A percentile compares a stretch with the other conserved stretches of the same genome.
Conservation (phyloP, 345 rosid species). For the Stellera chamaejasme region DNA sequence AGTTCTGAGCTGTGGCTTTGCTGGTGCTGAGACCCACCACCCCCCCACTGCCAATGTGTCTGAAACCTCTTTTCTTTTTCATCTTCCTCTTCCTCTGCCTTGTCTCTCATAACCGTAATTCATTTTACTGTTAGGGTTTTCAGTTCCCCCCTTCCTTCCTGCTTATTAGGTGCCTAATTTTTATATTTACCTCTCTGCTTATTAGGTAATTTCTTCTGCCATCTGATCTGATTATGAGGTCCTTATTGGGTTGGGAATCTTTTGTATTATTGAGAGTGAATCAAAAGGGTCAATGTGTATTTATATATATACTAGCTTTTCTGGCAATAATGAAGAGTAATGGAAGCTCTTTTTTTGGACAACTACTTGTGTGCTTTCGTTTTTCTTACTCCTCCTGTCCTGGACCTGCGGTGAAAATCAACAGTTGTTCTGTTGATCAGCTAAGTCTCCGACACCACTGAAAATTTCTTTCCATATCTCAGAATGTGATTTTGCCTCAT, state of each 20-base stretch:
- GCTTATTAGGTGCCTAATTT: too few relatives aligned
- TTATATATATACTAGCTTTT: slow-evolving; percentile 8
- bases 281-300: slow-evolving; percentile 11
- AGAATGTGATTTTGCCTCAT: neutral
- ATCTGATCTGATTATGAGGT: neutral
- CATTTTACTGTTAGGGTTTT: neutral
- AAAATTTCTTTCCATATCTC: slow-evolving; percentile 1
- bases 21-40: slow-evolving; percentile 22
- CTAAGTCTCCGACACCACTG: too few relatives aligned
- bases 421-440: too few relatives aligned
- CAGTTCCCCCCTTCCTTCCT: neutral
- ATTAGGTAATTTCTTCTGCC: neutral
- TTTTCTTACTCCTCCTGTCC: too few relatives aligned
- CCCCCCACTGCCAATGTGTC: neutral
- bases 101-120: neutral
- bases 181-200: too few relatives aligned
- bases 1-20: slow-evolving; percentile 11
- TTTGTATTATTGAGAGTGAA: slow-evolving; percentile 19
- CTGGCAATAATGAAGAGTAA: slow-evolving; percentile 5
- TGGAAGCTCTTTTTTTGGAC: neutral
- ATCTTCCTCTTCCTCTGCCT: neutral
- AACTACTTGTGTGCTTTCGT: neutral
- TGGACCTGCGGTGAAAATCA: too few relatives aligned
- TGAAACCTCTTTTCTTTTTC: neutral
- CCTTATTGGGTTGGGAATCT: slow-evolving; percentile 9